A percentile compares a stretch with the other conserved stretches of the same genome.
Conservation (phyloP, 331 rosid species). For the Quercus tomentella region DNA sequence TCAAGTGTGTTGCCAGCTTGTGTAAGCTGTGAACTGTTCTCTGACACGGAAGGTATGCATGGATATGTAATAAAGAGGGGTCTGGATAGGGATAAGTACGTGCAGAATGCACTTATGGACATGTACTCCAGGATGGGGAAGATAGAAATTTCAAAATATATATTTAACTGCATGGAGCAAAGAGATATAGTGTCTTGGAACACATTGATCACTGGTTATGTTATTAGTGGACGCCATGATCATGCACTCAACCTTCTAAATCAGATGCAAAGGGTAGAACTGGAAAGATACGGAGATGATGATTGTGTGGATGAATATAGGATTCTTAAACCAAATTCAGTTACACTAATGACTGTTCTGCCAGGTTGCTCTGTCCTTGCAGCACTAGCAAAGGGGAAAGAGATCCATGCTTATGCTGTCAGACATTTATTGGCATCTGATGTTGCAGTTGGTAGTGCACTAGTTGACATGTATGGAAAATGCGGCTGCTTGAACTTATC, state of each 20-base stretch:
- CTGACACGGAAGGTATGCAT: slow-evolving; percentile 58
- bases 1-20: slow-evolving; percentile 76
- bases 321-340: slow-evolving; percentile 66
- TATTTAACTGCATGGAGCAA: slow-evolving; percentile 50
- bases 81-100: slow-evolving; percentile 54
- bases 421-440: slow-evolving; percentile 53
- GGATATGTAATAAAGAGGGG: slow-evolving; percentile 62
- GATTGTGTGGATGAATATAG: slow-evolving; percentile 29
- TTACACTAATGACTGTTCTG: slow-evolving; percentile 84
- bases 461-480: slow-evolving; percentile 92
- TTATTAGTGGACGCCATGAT: slow-evolving; percentile 46
- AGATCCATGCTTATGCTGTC: slow-evolving; percentile 74
- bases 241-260: slow-evolving; percentile 57
- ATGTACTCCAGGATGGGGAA: slow-evolving; percentile 78
- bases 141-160: slow-evolving; percentile 40
- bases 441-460: slow-evolving; percentile 84
- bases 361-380: slow-evolving; percentile 83
- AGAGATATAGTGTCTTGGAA: slow-evolving; percentile 89
- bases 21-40: slow-evolving; percentile 40
- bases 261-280: slow-evolving; percentile 47
- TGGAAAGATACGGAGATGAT: slow-evolving; percentile 4
- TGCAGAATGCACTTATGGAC: slow-evolving; percentile 84
- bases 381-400: slow-evolving; percentile 72
- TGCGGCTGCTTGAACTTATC: slow-evolving; percentile 72
- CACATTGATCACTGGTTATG: slow-evolving; percentile 78